These are phyloP conservation scores for Leptographium galeiforme DNA, from an alignment of 2,329 filamentous ascomycete species.

Conservation along the genomic window DNA sequence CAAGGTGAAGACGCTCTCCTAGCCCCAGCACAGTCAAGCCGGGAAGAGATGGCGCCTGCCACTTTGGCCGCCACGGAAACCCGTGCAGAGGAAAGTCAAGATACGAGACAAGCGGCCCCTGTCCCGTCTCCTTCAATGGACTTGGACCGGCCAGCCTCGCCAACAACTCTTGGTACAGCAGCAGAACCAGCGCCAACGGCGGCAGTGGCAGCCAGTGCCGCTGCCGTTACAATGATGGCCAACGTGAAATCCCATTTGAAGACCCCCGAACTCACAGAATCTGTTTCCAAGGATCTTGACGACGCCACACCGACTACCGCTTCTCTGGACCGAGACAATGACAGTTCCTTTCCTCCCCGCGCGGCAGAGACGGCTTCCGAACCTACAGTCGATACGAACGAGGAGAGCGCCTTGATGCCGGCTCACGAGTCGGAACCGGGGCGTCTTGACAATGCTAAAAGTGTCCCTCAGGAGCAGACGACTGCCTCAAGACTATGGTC, in stretches of 20 bases:
- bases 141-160: constrained; percentile 3
- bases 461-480: no score
- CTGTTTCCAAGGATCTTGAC: constrained; percentile 3
- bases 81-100: neutral
- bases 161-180: constrained; percentile 1
- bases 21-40: neutral
- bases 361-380: neutral
- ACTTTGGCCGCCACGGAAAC: neutral
- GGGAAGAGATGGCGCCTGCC: neutral
- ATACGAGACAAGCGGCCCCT: neutral
- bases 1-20: neutral
- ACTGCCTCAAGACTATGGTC: no score
- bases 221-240: neutral
- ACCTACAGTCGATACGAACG: constrained; percentile 5
- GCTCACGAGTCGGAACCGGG: no score
- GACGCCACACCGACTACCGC: neutral
- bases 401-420: no score
- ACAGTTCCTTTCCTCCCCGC: neutral
- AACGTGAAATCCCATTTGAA: neutral
- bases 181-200: neutral
- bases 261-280: constrained; percentile 3
- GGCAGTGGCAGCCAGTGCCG: neutral
- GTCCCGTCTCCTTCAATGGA: constrained; percentile 4
- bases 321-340: neutral
- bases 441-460: no score